phyloP scores from a whole-genome alignment of 805 yeast genomes.

The Saccharomycopsis lassenensis region DNA sequence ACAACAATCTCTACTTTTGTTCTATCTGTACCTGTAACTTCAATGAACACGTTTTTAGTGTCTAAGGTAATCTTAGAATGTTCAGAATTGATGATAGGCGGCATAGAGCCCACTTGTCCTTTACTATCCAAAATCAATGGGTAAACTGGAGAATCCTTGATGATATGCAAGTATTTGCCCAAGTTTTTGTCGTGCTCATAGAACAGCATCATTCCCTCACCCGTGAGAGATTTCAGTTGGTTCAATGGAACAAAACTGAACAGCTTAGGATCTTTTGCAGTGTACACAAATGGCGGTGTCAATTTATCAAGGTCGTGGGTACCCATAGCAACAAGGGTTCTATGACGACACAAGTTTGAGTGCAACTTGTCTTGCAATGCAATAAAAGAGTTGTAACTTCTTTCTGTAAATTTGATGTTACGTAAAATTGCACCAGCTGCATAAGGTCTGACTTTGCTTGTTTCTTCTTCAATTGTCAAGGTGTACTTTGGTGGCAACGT shows the following conservation, averaged over 20 bases:
- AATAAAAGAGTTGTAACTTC: slow-evolving; percentile 88
- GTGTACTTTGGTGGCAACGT: slow-evolving; percentile 47
- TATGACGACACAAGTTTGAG: slow-evolving; percentile 89
- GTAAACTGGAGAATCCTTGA: slow-evolving; percentile 76
- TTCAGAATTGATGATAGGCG: slow-evolving; percentile 93
- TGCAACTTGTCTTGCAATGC: slow-evolving; percentile 94
- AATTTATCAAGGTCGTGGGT: slow-evolving; percentile 88
- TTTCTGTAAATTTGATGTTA: slow-evolving; percentile 67
- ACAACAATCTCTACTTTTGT: slow-evolving; percentile 92
- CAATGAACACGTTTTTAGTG: slow-evolving; percentile 84
- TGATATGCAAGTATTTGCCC: slow-evolving; percentile 80
- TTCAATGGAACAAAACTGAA: slow-evolving; percentile 68
- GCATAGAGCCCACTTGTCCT: slow-evolving; percentile 77
- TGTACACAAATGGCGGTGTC: slow-evolving; percentile 76
- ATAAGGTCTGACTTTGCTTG: slow-evolving; percentile 71
- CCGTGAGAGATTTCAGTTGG: slow-evolving; percentile 60
- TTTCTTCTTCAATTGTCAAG: slow-evolving; percentile 66
- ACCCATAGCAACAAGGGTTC: slow-evolving; percentile 96
- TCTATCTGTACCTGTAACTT: slow-evolving; percentile 88
- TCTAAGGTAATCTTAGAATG: slow-evolving; percentile 77
- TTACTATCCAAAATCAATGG: slow-evolving; percentile 81
- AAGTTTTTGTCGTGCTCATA: slow-evolving; percentile 86
- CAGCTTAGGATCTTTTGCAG: slow-evolving; percentile 70
- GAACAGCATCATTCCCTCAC: slow-evolving; percentile 72
- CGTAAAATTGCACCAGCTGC: slow-evolving; percentile 94